Percentiles rank a stretch among this genome's conserved stretches.
Conservation (phyloP, 495 filamentous ascomycete species). For the Copromyces sp. region DNA sequence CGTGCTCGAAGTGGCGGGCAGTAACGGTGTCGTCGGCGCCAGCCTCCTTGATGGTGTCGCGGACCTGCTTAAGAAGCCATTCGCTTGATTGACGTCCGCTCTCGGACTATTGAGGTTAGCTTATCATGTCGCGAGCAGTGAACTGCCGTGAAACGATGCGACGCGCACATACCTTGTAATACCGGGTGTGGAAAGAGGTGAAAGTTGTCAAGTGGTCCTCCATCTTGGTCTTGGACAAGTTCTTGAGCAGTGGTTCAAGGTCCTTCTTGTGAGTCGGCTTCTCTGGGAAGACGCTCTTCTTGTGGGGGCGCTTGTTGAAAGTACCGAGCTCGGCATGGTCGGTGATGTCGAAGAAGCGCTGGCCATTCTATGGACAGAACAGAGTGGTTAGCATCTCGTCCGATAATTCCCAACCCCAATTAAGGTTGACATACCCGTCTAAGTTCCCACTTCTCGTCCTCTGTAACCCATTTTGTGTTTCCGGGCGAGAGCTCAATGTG, state of each 20-base stretch:
- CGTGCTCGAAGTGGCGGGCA: constrained; percentile 65
- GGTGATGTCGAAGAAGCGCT: constrained; percentile 94
- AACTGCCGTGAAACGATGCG: background rate
- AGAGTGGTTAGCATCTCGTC: background rate
- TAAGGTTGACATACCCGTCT: constrained; percentile 52
- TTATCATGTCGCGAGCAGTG: background rate
- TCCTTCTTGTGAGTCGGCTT: constrained; percentile 55
- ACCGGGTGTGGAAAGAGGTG: constrained; percentile 24
- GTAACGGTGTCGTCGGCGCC: constrained; percentile 59
- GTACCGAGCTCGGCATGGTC: constrained; percentile 50
- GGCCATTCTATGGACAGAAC: constrained; percentile 48
- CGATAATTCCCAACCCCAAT: background rate
- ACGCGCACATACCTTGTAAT: constrained; percentile 18
- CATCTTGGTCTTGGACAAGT: constrained; percentile 71
- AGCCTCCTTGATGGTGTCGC: constrained; percentile 53
- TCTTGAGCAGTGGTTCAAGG: constrained; percentile 53
- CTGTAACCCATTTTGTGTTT: constrained; percentile 73
- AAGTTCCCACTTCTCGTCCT: constrained; percentile 90
- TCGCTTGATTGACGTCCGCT: constrained; percentile 79
- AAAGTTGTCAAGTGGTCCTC: constrained; percentile 48
- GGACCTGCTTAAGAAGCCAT: constrained; percentile 76
- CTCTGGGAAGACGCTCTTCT: constrained; percentile 49
- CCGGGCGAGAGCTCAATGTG: constrained; percentile 85
- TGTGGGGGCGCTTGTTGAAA: constrained; percentile 28
- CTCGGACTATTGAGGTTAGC: constrained; percentile 52